phyloP scores from a whole-genome alignment of 495 filamentous ascomycete genomes.

The Friedmanniomyces endolithicus region DNA sequence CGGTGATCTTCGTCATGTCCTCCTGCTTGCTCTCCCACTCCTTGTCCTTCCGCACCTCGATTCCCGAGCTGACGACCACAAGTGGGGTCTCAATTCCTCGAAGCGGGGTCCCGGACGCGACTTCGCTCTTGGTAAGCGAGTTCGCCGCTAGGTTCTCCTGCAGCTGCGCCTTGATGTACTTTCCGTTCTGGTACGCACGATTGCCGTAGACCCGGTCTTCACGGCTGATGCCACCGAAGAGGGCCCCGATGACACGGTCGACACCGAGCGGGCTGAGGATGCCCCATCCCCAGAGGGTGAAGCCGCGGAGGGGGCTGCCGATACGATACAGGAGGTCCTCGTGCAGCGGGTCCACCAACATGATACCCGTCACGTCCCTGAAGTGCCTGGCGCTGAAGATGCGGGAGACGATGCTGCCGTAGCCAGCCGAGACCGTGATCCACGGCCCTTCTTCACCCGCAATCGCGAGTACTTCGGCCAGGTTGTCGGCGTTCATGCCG shows the following conservation, averaged over 20 bases:
- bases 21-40: slow-evolving; percentile 72
- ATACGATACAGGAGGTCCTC: slow-evolving; percentile 65
- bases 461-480: slow-evolving; percentile 69
- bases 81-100: slow-evolving; percentile 61
- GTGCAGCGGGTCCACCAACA: slow-evolving; percentile 78
- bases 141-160: slow-evolving; percentile 85
- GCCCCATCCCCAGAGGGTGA: slow-evolving; percentile 73
- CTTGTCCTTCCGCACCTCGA: slow-evolving; percentile 40
- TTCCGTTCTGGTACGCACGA: slow-evolving; percentile 63
- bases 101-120: slow-evolving; percentile 61
- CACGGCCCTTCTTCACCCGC: slow-evolving; percentile 79
- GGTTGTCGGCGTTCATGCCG: slow-evolving; percentile 73
- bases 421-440: slow-evolving; percentile 58
- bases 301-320: slow-evolving; percentile 56
- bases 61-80: slow-evolving; percentile 70
- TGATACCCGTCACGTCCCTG: slow-evolving; percentile 56
- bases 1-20: slow-evolving; percentile 66
- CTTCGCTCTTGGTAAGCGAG: slow-evolving; percentile 68
- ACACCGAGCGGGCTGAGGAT: slow-evolving; percentile 75
- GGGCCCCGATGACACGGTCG: slow-evolving; percentile 60
- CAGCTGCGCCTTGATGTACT: slow-evolving; percentile 73
- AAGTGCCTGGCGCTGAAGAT: slow-evolving; percentile 76
- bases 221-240: slow-evolving; percentile 66
- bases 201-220: slow-evolving; percentile 74
- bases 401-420: slow-evolving; percentile 75